Base-by-base conservation (phyloP, 2,329 filamentous ascomycete species). In the Bipolaris oryzae region DNA sequence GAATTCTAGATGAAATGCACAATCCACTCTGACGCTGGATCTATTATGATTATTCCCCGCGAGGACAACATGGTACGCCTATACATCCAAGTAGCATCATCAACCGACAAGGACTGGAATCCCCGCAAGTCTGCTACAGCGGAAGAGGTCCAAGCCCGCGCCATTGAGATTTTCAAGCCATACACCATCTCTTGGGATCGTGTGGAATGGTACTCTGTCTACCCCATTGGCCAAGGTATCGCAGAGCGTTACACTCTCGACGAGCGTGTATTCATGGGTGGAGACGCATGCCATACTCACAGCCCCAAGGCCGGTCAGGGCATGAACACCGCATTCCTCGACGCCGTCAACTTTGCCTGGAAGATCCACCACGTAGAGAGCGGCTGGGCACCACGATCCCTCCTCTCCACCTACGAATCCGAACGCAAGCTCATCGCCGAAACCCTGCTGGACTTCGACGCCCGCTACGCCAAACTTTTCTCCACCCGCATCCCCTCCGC, bases 351-450 rank as follows among this genome's bases (percentile, higher is more conserved):
- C 75, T 82, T 98, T 38, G 93, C 93, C 7, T 98, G 93, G 93
- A 98, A 98, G 80, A 90, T 97, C 49, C 93, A 96, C 73, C 87
- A 90, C 34, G 94, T 97, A 9, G 92, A 96, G 73, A 83, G 84
- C 23, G 92, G 92, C 11, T 91, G 96, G 64, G 91, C 92, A 1
- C 79, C 87, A 28, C 88, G 90, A 58, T 85, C 85, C 3, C 82
- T 95, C 16, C 84, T 98, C 48, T 85, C 87, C 60, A 95, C 93
- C 0, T 98, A 97, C 74, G 91, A 97, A 78, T 82, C 84, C 2
- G 93, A 97, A 77, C 88, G 93, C 55, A 93, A 91, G 73, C 83
- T 89, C 54, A 89, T 96, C 39, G 94, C 94, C 5, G 90, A 96
- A 76, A 90, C 86, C 10, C 84, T 97, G 0, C 82, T 97, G 11